Base-by-base conservation (phyloP, 2,329 filamentous ascomycete species). In the Pseudocercospora crystallina region DNA sequence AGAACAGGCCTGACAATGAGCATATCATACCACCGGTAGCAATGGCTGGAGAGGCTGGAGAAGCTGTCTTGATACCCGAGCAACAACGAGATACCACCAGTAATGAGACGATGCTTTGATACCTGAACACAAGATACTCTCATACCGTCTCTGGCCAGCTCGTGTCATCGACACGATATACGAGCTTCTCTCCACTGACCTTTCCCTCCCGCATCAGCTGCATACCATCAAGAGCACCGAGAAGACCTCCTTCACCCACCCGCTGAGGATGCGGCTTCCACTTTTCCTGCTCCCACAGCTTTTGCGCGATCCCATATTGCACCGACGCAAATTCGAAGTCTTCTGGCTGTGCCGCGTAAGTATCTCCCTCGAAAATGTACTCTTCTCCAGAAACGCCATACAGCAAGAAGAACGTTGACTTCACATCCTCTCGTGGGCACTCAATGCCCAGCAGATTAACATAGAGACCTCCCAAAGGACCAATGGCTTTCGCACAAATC, bases 141-240 rank as follows among this genome's bases (percentile, higher is more conserved):
- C 14, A 38, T 29, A 7, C 20, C 3, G 20, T 26, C 20, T 33
- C 29, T 26, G 15, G 30, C 26, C 41, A 50, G 5, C 8, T 13
- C 14, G 51, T 57, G 8, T 56, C 54, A 5, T 53, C 57, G 37
- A 76, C 64, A 34, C 64, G 64, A 62, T 74, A 75, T 3, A 77
- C 72, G 47, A 76, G 49, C 60, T 77, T 76, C 54, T 68, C 61
- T 4, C 70, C 73, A 52, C 69, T 73, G 31, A 74, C 69, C 52
- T 69, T 72, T 8, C 66, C 68, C 13, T 70, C 59, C 55, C 64
- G 68, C 60, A 76, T 52, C 30, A 65, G 49, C 43, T 72, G 57
- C 50, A 76, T 39, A 0, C 74, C 73, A 7, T 70, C 69, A 12
- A 71, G 29, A 5, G 75, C 63, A 17, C 68, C 70, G 26, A 65